Evolutionary conservation across 139 green algal genomes (phyloP).

Genomic region (Chlamydomonas schloesseri): DNA sequence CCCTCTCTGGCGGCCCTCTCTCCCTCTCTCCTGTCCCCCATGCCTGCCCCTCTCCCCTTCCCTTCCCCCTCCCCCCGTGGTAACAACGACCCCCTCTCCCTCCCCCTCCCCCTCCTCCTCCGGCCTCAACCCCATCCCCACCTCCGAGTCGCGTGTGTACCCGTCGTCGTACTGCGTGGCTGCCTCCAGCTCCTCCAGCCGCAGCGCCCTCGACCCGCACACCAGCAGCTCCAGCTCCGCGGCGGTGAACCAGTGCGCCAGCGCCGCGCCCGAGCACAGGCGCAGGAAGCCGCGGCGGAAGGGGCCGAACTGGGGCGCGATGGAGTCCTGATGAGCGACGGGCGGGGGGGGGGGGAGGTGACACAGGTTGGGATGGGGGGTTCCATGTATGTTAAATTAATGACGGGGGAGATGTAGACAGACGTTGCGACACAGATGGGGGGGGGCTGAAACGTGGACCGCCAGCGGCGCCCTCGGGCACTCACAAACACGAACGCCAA

Average conservation of each 20-base stretch:
- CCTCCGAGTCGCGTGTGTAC: slow-evolving; percentile 59
- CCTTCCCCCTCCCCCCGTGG: too few relatives aligned
- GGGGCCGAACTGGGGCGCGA: slow-evolving; percentile 75
- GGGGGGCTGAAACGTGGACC: too few relatives aligned
- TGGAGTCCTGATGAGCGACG: slow-evolving; percentile 55
- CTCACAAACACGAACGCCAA: too few relatives aligned
- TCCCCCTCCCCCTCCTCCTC: background rate
- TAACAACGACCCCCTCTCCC: too few relatives aligned
- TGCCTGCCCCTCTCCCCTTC: too few relatives aligned
- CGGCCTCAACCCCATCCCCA: background rate
- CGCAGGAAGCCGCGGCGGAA: slow-evolving; percentile 78
- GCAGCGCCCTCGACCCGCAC: slow-evolving; percentile 75
- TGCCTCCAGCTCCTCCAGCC: slow-evolving; percentile 78
- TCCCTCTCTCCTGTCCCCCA: too few relatives aligned
- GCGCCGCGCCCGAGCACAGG: slow-evolving; percentile 68
- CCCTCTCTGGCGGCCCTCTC: too few relatives aligned
- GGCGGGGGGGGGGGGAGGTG: background rate
- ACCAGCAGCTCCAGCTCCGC: slow-evolving; percentile 88
- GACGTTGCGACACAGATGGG: too few relatives aligned
- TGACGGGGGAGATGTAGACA: too few relatives aligned
- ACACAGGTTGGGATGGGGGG: too few relatives aligned
- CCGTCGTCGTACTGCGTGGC: slow-evolving; percentile 82
- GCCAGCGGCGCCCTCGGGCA: too few relatives aligned
- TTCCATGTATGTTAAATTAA: too few relatives aligned
- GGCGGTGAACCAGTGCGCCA: slow-evolving; percentile 57